Base-by-base conservation (phyloP, 768 basidiomycete species). In the Russula olivacea region DNA sequence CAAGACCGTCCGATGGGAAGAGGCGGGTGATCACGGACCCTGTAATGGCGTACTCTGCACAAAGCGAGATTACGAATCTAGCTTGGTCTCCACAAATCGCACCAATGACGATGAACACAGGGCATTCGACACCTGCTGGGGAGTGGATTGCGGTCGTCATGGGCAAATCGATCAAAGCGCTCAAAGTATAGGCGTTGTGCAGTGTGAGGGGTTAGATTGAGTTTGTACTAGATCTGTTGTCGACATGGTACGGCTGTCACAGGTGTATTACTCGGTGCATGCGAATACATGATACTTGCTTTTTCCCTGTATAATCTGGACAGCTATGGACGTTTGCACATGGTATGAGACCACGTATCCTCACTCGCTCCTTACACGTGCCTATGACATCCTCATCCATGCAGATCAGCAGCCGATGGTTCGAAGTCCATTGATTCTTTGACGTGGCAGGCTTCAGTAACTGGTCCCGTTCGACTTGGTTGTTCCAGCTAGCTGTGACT, bases 41-140 rank as follows among this genome's bases (percentile, higher is more conserved):
- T 17, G 77, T 87, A 38, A 89, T 94, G 82, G 91, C 90, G 23
- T 95, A 93, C 70, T 86, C 88, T 21, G 87, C 88, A 3, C 79
- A 79, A 57, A 78, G 78, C 61, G 92, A 93, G 76, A 83, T 95
- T 69, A 89, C 88, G 21, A 91, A 88, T 68, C 75, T 94, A 15
- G 89, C 89, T 12, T 95, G 93, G 93, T 91, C 89, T n/a, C 90
- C 91, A 23, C 81, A 83, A 64, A 89, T 93, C 65, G 82, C 83
- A 67, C 86, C 86, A 10, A 82, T 89, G 81, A 80, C 83, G 53
- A 85, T 89, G 81, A 84, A 83, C 66, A 85, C 82, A 0, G 89
- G 89, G 19, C 83, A 87, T 68, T 81, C 85, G 61, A 89, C 87
- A 1, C 81, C 80, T 28, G 81, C 87, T 0, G 90, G 90, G 23